Conservation (phyloP, 148 eudicot genomes). For the Cornus florida region DNA sequence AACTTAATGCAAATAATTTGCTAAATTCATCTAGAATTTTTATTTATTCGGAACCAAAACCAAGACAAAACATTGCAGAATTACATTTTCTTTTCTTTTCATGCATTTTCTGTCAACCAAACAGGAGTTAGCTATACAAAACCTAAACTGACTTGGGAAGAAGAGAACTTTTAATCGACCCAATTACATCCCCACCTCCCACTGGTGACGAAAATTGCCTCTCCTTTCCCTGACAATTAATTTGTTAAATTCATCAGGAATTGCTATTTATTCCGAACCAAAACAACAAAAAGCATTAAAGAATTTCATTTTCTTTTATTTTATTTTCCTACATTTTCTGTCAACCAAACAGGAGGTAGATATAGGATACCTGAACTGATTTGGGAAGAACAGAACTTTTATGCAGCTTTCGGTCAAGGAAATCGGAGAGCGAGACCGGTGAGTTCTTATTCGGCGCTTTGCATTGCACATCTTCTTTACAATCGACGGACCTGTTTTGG, state of each 20-base stretch:
- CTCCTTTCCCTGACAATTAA: constrained; percentile 33
- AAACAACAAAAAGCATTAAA: not conserved
- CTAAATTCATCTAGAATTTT: not conserved
- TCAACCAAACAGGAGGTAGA: not conserved
- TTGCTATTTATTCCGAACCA: too few relatives aligned
- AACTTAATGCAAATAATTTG: not conserved
- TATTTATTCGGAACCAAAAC: not conserved
- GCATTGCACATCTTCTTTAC: constrained; percentile 18
- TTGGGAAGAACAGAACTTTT: constrained; percentile 47
- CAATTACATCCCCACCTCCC: constrained; percentile 3
- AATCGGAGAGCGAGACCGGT: constrained; percentile 49
- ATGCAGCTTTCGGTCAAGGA: constrained; percentile 60
- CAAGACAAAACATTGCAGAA: too few relatives aligned
- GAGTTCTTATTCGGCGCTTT: constrained; percentile 13
- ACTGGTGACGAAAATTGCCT: constrained; percentile 27
- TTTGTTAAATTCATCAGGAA: too few relatives aligned
- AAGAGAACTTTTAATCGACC: constrained; percentile 29
- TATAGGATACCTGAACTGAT: constrained; percentile 22
- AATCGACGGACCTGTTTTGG: constrained; percentile 24
- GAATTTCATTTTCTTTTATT: not conserved
- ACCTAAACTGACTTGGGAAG: constrained; percentile 26
- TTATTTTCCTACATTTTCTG: not conserved
- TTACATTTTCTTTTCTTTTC: too few relatives aligned
- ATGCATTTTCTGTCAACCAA: too few relatives aligned
- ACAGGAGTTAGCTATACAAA: too few relatives aligned